A percentile compares a stretch with the other conserved stretches of the same genome.
phyloP scores from a whole-genome alignment of 306 rosid genomes.

The Vigna radiata region DNA sequence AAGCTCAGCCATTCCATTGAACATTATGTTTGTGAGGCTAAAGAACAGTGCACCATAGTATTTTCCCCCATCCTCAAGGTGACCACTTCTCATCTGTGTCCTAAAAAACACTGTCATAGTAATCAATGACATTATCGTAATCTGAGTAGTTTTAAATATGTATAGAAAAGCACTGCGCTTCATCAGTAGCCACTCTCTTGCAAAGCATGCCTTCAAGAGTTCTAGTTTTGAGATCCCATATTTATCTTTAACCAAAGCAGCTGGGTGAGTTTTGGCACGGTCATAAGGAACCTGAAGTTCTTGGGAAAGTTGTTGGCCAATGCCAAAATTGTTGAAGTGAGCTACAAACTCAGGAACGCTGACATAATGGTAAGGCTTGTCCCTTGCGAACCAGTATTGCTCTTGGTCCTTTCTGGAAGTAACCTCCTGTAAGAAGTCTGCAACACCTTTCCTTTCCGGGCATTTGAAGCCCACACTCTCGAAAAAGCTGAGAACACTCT shows the following conservation, averaged over 20 bases:
- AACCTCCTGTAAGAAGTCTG: conserved; percentile 81
- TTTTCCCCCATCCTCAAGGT: conserved; percentile 65
- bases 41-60: conserved; percentile 73
- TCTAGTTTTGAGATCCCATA: conserved; percentile 72
- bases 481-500: conserved; percentile 60
- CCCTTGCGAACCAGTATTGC: conserved; percentile 67
- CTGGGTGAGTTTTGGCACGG: conserved; percentile 55
- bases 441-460: conserved; percentile 78
- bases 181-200: conserved; percentile 78
- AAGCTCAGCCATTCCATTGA: conserved; percentile 85
- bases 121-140: conserved; percentile 64
- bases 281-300: conserved; percentile 64
- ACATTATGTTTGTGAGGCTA: conserved; percentile 72
- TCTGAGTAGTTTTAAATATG: conserved; percentile 75
- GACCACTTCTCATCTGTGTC: conserved; percentile 68
- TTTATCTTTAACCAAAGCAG: conserved; percentile 65
- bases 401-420: conserved; percentile 85
- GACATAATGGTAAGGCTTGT: conserved; percentile 62
- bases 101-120: conserved; percentile 72
- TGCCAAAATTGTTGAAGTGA: conserved; percentile 47
- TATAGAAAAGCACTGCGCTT: conserved; percentile 70
- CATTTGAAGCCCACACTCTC: conserved; percentile 73
- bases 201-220: conserved; percentile 73
- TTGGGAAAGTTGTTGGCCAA: conserved; percentile 50
- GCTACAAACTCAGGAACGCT: conserved; percentile 57